phyloP scores from a whole-genome alignment of 1,284 basidiomycete species.

The Phellinidium pouzarii region DNA sequence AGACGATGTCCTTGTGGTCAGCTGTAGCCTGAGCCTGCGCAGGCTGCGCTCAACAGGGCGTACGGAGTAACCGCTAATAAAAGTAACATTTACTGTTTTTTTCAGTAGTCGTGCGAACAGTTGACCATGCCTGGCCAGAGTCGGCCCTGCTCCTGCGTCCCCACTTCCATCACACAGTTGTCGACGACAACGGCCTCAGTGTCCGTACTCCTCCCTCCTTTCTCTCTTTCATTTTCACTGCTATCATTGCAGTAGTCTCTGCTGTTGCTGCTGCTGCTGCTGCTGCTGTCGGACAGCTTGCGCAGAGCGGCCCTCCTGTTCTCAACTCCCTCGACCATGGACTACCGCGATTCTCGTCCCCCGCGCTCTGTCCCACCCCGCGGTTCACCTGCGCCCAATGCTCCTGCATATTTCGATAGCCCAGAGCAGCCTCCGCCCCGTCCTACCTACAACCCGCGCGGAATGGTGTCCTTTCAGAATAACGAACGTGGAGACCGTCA shows the following conservation, averaged over 20 bases:
- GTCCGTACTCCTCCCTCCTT: conserved; percentile 3
- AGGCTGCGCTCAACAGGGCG: no score
- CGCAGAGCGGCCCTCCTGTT: conserved; percentile 3
- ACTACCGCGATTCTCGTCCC: conserved; percentile 33
- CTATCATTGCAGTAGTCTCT: background rate
- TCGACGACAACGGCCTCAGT: conserved; percentile 1
- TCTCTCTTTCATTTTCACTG: background rate
- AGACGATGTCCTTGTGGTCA: no score
- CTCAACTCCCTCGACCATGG: conserved; percentile 23
- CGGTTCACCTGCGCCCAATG: conserved; percentile 25
- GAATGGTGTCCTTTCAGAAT: conserved; percentile 61
- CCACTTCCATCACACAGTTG: background rate
- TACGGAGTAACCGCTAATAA: no score
- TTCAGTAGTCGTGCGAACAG: background rate
- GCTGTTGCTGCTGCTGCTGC: background rate
- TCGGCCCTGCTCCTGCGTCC: background rate
- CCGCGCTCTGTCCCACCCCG: conserved; percentile 34
- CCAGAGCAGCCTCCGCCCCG: conserved; percentile 16
- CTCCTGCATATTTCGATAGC: conserved; percentile 30
- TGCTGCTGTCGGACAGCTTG: background rate
- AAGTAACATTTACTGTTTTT: background rate
- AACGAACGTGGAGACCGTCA: conserved; percentile 61
- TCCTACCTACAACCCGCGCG: conserved; percentile 30
- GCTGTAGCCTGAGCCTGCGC: no score
- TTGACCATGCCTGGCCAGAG: background rate